phyloP scores from a whole-genome alignment of 2,329 filamentous ascomycete species.

The Ceratocystis albifundus region DNA sequence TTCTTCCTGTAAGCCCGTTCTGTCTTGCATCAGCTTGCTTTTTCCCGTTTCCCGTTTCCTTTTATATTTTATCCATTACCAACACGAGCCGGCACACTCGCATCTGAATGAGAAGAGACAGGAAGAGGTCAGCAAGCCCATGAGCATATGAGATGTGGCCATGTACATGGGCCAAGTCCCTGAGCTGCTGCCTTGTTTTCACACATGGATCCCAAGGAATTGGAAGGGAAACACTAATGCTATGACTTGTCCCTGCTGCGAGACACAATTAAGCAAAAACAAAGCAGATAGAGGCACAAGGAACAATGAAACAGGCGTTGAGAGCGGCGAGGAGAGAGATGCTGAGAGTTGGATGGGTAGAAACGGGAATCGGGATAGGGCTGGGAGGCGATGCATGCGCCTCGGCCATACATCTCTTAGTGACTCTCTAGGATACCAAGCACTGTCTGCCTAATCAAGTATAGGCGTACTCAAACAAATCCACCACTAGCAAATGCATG shows the following conservation, averaged over 20 bases:
- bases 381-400: too few relatives aligned
- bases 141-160: not conserved
- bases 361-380: too few relatives aligned
- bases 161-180: not conserved
- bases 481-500: too few relatives aligned
- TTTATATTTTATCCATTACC: not conserved
- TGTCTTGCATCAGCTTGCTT: not conserved
- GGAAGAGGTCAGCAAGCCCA: not conserved
- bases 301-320: not conserved
- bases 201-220: not conserved
- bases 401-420: too few relatives aligned
- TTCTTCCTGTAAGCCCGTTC: not conserved
- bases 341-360: too few relatives aligned
- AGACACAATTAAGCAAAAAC: not conserved
- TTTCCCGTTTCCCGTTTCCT: not conserved
- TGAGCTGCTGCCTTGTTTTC: not conserved
- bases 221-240: not conserved
- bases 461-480: too few relatives aligned
- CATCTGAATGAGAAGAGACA: not conserved
- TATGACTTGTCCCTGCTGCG: not conserved
- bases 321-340: not conserved
- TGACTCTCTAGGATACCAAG: too few relatives aligned
- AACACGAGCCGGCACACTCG: not conserved
- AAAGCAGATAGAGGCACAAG: not conserved
- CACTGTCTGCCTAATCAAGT: too few relatives aligned